phyloP scores from a whole-genome alignment of 1,284 basidiomycete genomes.

The Agroathelia rolfsii region DNA sequence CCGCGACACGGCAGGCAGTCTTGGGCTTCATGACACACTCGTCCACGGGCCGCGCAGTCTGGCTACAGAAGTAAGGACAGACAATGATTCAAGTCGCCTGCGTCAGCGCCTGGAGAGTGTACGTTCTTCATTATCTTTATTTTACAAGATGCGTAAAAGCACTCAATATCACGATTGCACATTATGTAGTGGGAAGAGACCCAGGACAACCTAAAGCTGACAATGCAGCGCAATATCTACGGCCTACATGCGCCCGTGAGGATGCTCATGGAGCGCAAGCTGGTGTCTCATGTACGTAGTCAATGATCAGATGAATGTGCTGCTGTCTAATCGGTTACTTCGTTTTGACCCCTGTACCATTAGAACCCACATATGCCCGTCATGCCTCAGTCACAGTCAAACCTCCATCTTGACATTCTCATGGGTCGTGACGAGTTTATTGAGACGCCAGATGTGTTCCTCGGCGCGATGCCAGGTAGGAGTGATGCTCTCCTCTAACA shows the following conservation, averaged over 20 bases:
- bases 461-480: constrained; percentile 37
- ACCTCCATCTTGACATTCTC: constrained; percentile 83
- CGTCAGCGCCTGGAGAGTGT: constrained; percentile 67
- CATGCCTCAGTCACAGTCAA: constrained; percentile 50
- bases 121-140: constrained; percentile 12
- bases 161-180: too few species aligned
- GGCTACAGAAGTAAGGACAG: constrained; percentile 55
- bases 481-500: too few species aligned
- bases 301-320: constrained; percentile 1
- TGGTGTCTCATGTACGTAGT: constrained; percentile 64
- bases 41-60: constrained; percentile 68
- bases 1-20: constrained; percentile 55
- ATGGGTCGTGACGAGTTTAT: constrained; percentile 84
- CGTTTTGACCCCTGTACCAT: constrained; percentile 7
- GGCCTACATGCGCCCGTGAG: constrained; percentile 87
- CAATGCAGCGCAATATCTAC: constrained; percentile 75
- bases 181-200: constrained; percentile 90
- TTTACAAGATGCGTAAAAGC: constrained; percentile 6
- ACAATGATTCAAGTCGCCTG: constrained; percentile 46
- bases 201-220: constrained; percentile 81
- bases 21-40: constrained; percentile 75
- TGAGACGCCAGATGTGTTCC: constrained; percentile 66
- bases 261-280: constrained; percentile 87
- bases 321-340: constrained; percentile 1
- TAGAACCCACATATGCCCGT: constrained; percentile 61